phyloP scores from a whole-genome alignment of 495 filamentous ascomycete genomes.

The Extremus antarcticus region DNA sequence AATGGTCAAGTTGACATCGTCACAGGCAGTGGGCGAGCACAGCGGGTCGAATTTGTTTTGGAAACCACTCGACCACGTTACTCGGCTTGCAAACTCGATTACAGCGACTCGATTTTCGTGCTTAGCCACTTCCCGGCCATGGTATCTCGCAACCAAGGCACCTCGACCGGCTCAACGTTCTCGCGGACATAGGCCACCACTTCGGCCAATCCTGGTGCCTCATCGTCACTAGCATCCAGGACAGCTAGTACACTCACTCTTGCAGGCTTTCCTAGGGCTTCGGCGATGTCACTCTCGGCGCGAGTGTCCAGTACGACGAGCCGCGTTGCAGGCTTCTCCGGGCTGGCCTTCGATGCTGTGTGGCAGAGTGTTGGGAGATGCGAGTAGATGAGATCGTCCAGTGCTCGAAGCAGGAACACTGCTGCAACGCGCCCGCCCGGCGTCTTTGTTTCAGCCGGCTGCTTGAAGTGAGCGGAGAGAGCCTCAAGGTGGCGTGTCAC shows the following conservation, averaged over 20 bases:
- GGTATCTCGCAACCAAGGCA: conserved; percentile 29
- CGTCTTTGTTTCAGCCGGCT: neutral
- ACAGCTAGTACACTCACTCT: neutral
- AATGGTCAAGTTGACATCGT: no score
- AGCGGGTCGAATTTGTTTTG: no score
- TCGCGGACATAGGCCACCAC: conserved; percentile 41
- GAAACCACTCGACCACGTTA: neutral
- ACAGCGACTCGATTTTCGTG: conserved; percentile 1
- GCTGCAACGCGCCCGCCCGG: conserved; percentile 25
- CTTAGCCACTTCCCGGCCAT: conserved; percentile 10
- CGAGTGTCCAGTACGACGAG: conserved; percentile 46
- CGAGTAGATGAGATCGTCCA: conserved; percentile 28
- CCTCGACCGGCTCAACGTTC: conserved; percentile 34
- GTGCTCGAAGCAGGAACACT: conserved; percentile 46
- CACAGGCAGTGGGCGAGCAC: no score
- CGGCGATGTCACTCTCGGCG: conserved; percentile 40
- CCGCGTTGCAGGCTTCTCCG: conserved; percentile 31
- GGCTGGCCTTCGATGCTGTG: conserved; percentile 37
- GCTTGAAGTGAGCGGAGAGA: conserved; percentile 6
- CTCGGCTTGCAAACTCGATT: neutral
- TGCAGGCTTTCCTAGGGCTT: conserved; percentile 34
- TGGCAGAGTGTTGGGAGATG: conserved; percentile 51
- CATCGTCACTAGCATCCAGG: neutral
- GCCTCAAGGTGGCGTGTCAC: conserved; percentile 42
- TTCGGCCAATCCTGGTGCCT: neutral